phyloP scores from a whole-genome alignment of 331 rosid genomes.

The Quercus tomentella region DNA sequence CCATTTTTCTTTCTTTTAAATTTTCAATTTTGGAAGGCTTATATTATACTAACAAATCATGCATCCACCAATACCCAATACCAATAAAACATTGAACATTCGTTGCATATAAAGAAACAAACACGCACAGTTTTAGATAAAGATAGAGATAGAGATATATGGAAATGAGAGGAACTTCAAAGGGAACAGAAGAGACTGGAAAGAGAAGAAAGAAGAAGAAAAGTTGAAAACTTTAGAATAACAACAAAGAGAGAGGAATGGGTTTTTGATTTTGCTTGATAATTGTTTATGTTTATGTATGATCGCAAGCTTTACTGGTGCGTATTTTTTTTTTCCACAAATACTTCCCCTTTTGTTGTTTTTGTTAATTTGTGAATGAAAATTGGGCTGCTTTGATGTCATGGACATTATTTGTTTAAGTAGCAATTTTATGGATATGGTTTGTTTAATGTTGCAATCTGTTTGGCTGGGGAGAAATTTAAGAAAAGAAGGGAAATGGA shows the following conservation, averaged over 20 bases:
- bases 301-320: background rate
- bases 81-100: conserved; percentile 5
- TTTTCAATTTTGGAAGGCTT: conserved; percentile 24
- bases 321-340: background rate
- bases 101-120: background rate
- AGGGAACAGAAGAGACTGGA: conserved; percentile 13
- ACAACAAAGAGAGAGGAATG: conserved; percentile 11
- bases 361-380: background rate
- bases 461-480: background rate
- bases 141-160: conserved; percentile 27
- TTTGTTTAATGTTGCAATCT: background rate
- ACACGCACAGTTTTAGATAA: background rate
- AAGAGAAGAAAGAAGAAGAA: conserved; percentile 25
- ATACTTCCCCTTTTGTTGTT: background rate
- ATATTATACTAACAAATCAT: conserved; percentile 8
- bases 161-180: conserved; percentile 17
- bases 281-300: background rate
- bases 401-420: background rate
- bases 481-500: background rate
- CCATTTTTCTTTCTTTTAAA: conserved; percentile 18
- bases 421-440: background rate
- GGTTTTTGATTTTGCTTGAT: conserved; percentile 8
- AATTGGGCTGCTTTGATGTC: background rate
- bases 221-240: conserved; percentile 20
- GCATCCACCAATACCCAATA: conserved; percentile 16